Base-by-base conservation (phyloP, 495 filamentous ascomycete genomes). In the Sporormia fimetaria region DNA sequence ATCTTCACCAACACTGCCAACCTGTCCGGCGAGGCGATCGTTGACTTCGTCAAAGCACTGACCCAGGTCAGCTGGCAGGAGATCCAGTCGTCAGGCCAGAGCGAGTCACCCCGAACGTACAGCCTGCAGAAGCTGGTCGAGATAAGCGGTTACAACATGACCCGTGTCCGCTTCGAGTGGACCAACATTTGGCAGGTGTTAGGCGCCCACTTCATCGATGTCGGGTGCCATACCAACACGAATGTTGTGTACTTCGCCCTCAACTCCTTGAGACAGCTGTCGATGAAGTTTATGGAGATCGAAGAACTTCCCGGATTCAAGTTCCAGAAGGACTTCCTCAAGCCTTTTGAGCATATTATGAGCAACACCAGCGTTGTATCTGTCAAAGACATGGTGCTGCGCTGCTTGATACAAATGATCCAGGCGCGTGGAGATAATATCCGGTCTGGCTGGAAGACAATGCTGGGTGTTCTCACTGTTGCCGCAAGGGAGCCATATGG, bases 141-240 rank as follows among this genome's bases (percentile, higher is more conserved):
- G 62, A 95, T 99, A 59, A 88, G 83, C 61, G 94, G 92, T 56
- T 96, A 96, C 72, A 99, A 99, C 63, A 96, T 99, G 92, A 88
- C 80, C 29, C 78, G 90, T 66, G 87, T 99, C 10, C 77, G 90
- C 50, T 94, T 94, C 51, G 92, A 99, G 56, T 99, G 90, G 90
- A 88, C 81, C 8, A 87, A 82, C 56, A 92, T 99, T 33, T 99
- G 90, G 90, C 78, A 79, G 42, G 80, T 99, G 2, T 73, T 99
- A 9, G 90, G 90, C 14, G 81, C 93, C 57, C 90, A 99, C 61
- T 99, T 99, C 68, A 96, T 94, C 56, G 80, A 84, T 43, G 88
- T 98, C 41, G 92, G 90, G 34, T 96, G 88, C 54, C 87, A 96
- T 54, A 78, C 75, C 41, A 99, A 96, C 60, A 94, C 88, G 0